These are phyloP conservation scores for Peziza echinospora DNA, from an alignment of 495 filamentous ascomycete species.

Conservation along the genomic window DNA sequence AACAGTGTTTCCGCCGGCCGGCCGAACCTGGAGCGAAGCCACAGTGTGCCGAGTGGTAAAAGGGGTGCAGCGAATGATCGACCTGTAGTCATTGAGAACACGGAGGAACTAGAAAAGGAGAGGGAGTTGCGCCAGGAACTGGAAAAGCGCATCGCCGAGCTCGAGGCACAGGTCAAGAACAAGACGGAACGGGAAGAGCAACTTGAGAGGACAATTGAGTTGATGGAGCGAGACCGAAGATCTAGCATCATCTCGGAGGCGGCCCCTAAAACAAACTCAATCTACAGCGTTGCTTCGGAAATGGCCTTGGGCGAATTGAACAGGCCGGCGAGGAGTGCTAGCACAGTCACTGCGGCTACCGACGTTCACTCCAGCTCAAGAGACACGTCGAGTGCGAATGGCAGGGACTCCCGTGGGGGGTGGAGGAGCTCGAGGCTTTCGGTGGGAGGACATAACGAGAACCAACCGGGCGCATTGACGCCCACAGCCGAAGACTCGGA, in stretches of 20 bases:
- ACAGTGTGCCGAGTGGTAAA: constrained; percentile 1
- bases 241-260: not conserved
- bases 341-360: not conserved
- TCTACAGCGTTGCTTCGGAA: not conserved
- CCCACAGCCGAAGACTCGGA: too few relatives aligned
- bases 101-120: constrained; percentile 34
- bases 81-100: constrained; percentile 1
- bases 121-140: constrained; percentile 38
- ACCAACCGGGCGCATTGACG: not conserved
- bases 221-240: not conserved
- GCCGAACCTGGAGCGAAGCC: constrained; percentile 4
- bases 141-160: constrained; percentile 56
- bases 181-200: constrained; percentile 69
- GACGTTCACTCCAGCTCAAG: not conserved
- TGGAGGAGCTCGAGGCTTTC: not conserved
- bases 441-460: too few relatives aligned
- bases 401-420: not conserved
- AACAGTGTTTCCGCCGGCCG: not conserved
- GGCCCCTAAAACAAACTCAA: not conserved
- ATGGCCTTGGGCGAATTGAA: not conserved
- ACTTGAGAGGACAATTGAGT: constrained; percentile 65
- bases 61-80: constrained; percentile 1
- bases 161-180: constrained; percentile 43
- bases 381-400: not conserved
- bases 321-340: not conserved